Conservation (phyloP, 345 rosid genomes). For the Citropsis articulata region DNA sequence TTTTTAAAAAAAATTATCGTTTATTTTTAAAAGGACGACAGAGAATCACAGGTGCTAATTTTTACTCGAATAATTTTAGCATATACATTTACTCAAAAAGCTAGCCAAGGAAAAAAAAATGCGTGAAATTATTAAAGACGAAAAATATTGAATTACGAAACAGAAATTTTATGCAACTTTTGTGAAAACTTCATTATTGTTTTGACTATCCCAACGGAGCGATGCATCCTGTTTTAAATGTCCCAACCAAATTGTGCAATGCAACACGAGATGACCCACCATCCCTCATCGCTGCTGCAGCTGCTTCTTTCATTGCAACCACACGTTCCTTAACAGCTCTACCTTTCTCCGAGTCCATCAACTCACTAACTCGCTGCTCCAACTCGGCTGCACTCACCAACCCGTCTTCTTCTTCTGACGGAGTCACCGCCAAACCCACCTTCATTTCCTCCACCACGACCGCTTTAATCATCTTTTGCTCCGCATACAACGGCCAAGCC, state of each 20-base stretch:
- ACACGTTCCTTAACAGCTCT: slow-evolving; percentile 22
- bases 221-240: slow-evolving; percentile 17
- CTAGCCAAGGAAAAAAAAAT: too few species aligned
- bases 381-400: slow-evolving; percentile 35
- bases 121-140: too few species aligned
- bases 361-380: slow-evolving; percentile 47
- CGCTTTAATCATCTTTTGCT: slow-evolving; percentile 29
- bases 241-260: slow-evolving; percentile 22
- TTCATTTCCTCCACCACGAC: slow-evolving; percentile 30
- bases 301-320: slow-evolving; percentile 38
- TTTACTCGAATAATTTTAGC: too few species aligned
- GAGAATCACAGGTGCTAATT: too few species aligned
- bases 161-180: too few species aligned
- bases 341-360: slow-evolving; percentile 44
- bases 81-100: too few species aligned
- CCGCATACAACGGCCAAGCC: slow-evolving; percentile 48
- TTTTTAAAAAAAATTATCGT: too few species aligned
- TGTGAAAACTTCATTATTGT: too few species aligned
- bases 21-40: too few species aligned
- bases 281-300: slow-evolving; percentile 25
- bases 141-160: too few species aligned
- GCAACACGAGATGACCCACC: slow-evolving; percentile 43
- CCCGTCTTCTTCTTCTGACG: slow-evolving; percentile 23
- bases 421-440: slow-evolving; percentile 16
- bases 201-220: too few species aligned